Evolutionary conservation across 192 early-diverging fungal species (phyloP), one percentile per base, ranked within the genome.

Genomic region (Thoreauomyces humboldtii): DNA sequence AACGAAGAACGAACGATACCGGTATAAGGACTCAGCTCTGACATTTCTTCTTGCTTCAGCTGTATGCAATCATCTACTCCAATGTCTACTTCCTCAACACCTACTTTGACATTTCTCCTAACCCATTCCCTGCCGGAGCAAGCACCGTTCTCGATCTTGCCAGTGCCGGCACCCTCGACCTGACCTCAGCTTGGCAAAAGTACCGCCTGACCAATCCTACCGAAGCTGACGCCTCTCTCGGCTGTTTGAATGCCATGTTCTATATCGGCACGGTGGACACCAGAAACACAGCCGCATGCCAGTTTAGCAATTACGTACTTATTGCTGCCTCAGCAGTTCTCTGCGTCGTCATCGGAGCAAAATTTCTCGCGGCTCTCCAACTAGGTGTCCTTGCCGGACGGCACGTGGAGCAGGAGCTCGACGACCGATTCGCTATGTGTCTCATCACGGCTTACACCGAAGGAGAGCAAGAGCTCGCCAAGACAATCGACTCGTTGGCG

Each of bases 401-500:
- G 66, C 87, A 90, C 63, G 69, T 93, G 43, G 11, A 12, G 38
- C 80, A 85, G 32, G 88, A 94, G 67, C 88, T 89, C 21, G 82
- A 88, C 59, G 83, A 88, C 66, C 90, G 90, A 72, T 95, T 96
- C 77, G 86, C 93, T 52, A 85, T 96, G 29, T 88, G 87, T 61
- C 89, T 91, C 67, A 86, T 96, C 6, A 94, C 93, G 17, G 95
- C 93, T 69, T 95, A 93, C 72, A 94, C 92, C 5, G 92, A 97
- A 69, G 87, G 86, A 61, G 94, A 95, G 61, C 89, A 89, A 25
- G 94, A 94, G 5, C 79, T 97, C 37, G 79, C 87, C 42, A 86
- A 87, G 59, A 97, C 94, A 0, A 83, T 97, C 41, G 86, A 97
- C 67, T 95, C 93, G 21, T 71, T 97, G 27, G 87, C 92, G 0